These are phyloP conservation scores for Coemansia sp. DNA, from an alignment of 192 early-diverging fungal species.

Conservation along the genomic window DNA sequence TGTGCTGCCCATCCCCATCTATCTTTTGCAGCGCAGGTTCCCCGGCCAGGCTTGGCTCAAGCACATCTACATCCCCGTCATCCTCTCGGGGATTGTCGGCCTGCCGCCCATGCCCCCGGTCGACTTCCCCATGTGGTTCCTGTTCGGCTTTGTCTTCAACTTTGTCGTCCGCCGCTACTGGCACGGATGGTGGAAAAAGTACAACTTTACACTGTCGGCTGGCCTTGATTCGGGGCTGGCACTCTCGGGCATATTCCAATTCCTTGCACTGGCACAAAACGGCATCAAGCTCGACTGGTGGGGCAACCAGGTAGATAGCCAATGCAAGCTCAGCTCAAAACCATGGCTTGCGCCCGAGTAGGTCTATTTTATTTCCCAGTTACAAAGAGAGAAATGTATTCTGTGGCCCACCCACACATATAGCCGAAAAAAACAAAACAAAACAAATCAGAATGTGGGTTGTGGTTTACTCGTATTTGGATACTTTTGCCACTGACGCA, in stretches of 20 bases:
- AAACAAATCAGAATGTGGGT: background rate
- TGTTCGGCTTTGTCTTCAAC: slow-evolving; percentile 65
- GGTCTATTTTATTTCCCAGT: too few relatives aligned
- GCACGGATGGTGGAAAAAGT: slow-evolving; percentile 60
- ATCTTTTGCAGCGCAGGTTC: slow-evolving; percentile 54
- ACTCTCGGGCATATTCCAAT: slow-evolving; percentile 47
- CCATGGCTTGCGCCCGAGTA: slow-evolving; percentile 23
- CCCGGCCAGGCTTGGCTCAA: slow-evolving; percentile 62
- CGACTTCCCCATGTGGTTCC: slow-evolving; percentile 48
- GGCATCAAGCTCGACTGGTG: slow-evolving; percentile 46
- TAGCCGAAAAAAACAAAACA: too few relatives aligned
- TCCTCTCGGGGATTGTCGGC: slow-evolving; percentile 56
- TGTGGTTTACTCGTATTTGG: background rate
- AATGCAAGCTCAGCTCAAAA: slow-evolving; percentile 36
- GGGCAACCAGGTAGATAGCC: slow-evolving; percentile 45
- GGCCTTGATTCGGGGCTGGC: slow-evolving; percentile 56
- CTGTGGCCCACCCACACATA: too few relatives aligned
- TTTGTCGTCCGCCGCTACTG: slow-evolving; percentile 60
- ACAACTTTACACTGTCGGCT: slow-evolving; percentile 53
- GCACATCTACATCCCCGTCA: slow-evolving; percentile 65
- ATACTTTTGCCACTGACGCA: too few relatives aligned
- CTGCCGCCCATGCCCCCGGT: slow-evolving; percentile 58
- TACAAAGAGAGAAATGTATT: too few relatives aligned
- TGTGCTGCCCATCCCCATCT: slow-evolving; percentile 66
- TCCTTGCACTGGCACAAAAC: slow-evolving; percentile 42